These are phyloP conservation scores for Cladophialophora exuberans DNA, from an alignment of 2,329 filamentous ascomycete species.

Conservation along the genomic window DNA sequence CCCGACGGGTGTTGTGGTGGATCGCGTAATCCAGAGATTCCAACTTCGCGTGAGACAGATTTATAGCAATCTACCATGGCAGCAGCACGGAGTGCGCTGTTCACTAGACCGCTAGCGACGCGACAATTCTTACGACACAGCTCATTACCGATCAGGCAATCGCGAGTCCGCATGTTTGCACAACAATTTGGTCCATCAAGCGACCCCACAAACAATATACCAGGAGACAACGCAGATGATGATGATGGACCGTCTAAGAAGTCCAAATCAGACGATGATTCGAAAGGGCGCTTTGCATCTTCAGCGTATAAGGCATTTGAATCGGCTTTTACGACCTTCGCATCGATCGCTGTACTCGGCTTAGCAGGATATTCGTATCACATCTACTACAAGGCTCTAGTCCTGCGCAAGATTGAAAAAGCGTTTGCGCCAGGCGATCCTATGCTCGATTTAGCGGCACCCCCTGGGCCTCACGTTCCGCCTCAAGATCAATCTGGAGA, in stretches of 20 bases:
- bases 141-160: neutral
- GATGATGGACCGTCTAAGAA: conserved; percentile 22
- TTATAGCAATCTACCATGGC: conserved; percentile 18
- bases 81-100: conserved; percentile 11
- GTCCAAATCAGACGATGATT: conserved; percentile 17
- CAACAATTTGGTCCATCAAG: conserved; percentile 25
- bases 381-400: conserved; percentile 82
- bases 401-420: conserved; percentile 88
- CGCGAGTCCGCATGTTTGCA: conserved; percentile 16
- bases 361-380: conserved; percentile 78
- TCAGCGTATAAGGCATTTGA: conserved; percentile 69
- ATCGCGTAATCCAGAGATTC: no score
- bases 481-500: conserved; percentile 34
- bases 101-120: conserved; percentile 7
- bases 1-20: no score
- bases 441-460: conserved; percentile 74
- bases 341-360: conserved; percentile 73
- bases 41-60: no score
- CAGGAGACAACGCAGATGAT: conserved; percentile 23
- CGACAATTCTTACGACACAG: conserved; percentile 3
- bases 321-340: conserved; percentile 73
- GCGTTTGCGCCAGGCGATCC: conserved; percentile 93
- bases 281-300: conserved; percentile 23
- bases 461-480: conserved; percentile 18
- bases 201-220: conserved; percentile 21